A percentile compares a stretch with the other conserved stretches of the same genome.
Conservation (phyloP, 2,329 filamentous ascomycete genomes). For the Fusarium pilosicola region DNA sequence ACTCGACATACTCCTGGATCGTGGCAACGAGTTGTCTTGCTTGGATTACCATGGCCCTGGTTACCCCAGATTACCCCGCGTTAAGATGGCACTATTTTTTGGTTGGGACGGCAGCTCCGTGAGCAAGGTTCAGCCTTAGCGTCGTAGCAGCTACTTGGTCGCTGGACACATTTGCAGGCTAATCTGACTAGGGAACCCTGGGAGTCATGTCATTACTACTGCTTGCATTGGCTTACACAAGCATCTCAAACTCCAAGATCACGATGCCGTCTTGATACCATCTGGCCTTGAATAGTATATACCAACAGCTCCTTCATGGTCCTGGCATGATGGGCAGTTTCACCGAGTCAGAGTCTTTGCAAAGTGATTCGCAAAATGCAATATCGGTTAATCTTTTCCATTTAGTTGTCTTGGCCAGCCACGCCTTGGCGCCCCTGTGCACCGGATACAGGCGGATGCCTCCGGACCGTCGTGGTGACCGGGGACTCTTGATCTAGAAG, state of each 20-base stretch:
- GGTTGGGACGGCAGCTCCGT: not conserved
- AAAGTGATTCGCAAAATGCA: not conserved
- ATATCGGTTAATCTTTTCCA: not conserved
- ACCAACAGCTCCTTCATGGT: not conserved
- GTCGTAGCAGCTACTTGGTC: not conserved
- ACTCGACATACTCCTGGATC: not conserved
- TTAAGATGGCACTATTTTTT: not conserved
- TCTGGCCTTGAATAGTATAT: not conserved
- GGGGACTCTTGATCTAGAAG: not conserved
- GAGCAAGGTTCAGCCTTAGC: slow-evolving; percentile 12
- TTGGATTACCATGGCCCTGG: not conserved
- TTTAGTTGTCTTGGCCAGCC: not conserved
- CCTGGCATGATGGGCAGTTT: not conserved
- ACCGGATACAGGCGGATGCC: slow-evolving; percentile 11
- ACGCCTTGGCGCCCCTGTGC: not conserved
- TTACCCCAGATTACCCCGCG: slow-evolving; percentile 32
- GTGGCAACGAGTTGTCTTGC: not conserved
- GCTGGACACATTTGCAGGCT: no score
- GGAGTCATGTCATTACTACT: not conserved
- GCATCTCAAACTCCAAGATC: not conserved
- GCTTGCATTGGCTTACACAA: not conserved
- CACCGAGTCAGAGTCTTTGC: not conserved
- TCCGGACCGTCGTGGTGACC: slow-evolving; percentile 1
- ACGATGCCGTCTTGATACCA: not conserved
- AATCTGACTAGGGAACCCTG: not conserved